A percentile compares a stretch with the other conserved stretches of the same genome.
Conservation (phyloP, 352 stramenopile genomes). For the Blastocystis sp. region DNA sequence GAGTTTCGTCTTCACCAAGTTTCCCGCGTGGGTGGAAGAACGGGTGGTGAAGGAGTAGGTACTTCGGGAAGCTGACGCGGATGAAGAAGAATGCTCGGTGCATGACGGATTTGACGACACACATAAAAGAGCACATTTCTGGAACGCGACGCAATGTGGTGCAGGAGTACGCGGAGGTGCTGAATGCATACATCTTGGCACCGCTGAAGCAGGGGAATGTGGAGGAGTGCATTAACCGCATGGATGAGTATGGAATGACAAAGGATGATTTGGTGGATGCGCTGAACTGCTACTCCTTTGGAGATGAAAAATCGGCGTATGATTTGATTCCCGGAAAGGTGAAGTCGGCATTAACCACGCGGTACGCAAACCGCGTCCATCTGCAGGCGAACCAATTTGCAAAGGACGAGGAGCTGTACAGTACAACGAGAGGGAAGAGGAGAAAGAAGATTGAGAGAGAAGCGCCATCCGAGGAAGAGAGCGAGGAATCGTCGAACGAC, state of each 20-base stretch:
- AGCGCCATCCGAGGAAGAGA: background rate
- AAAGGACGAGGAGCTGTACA: background rate
- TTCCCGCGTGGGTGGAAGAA: conserved; percentile 90
- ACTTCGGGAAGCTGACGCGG: conserved; percentile 74
- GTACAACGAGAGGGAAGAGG: background rate
- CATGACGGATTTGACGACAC: background rate
- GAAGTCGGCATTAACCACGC: background rate
- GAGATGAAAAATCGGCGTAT: conserved; percentile 72
- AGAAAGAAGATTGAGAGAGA: background rate
- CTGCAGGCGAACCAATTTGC: background rate
- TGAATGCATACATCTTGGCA: background rate
- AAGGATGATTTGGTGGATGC: conserved; percentile 94
- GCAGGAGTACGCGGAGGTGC: background rate
- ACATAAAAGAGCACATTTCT: background rate
- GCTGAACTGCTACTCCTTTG: conserved; percentile 80
- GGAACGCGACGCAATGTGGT: background rate
- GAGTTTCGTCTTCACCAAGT: conserved; percentile 74
- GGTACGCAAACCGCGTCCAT: background rate
- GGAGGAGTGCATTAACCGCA: conserved; percentile 84
- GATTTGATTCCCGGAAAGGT: conserved; percentile 3
- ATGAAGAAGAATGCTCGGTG: conserved; percentile 34
- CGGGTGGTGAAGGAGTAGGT: conserved; percentile 88
- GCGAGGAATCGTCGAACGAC: background rate
- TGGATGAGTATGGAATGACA: conserved; percentile 93
- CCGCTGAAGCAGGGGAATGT: conserved; percentile 74